A percentile compares a stretch with the other conserved stretches of the same genome.
Evolutionary conservation across 2,329 filamentous ascomycete species (phyloP).

Genomic region (Xylaria polymorpha): DNA sequence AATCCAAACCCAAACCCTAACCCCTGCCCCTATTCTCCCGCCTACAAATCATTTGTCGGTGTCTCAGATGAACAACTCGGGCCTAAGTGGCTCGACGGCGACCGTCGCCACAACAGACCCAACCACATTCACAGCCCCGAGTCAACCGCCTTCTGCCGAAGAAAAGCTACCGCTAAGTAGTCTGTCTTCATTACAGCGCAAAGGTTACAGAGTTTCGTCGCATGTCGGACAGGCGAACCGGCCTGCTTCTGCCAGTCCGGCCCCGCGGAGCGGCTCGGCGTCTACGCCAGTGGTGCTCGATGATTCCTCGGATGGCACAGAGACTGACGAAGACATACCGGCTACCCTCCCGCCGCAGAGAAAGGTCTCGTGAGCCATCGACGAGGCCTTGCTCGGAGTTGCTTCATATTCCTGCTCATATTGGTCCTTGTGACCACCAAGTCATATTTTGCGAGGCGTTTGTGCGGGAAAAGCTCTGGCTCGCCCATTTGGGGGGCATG

Average conservation of each 20-base stretch:
- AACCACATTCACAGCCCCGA: conserved; percentile 7
- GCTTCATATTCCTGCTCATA: not conserved
- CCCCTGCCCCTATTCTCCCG: conserved; percentile 6
- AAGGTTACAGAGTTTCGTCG: conserved; percentile 49
- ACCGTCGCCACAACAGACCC: conserved; percentile 45
- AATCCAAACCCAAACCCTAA: not conserved
- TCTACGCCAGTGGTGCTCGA: conserved; percentile 45
- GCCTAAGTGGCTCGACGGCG: conserved; percentile 45
- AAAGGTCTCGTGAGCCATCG: conserved; percentile 17
- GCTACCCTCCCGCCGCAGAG: conserved; percentile 43
- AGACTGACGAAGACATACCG: conserved; percentile 48
- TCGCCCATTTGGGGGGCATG: not conserved
- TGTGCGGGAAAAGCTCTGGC: not conserved
- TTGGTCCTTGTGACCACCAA: not conserved
- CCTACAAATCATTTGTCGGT: conserved; percentile 44
- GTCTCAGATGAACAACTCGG: conserved; percentile 46
- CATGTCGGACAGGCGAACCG: conserved; percentile 39
- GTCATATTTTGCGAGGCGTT: conserved; percentile 4
- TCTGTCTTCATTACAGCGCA: conserved; percentile 47
- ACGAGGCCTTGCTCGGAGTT: not conserved
- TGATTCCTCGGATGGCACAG: conserved; percentile 40
- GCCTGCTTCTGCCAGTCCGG: conserved; percentile 25
- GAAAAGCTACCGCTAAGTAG: conserved; percentile 38
- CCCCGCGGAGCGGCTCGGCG: conserved; percentile 40
- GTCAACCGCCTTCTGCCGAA: conserved; percentile 6